phyloP scores from a whole-genome alignment of 2,329 filamentous ascomycete species.

The Aspergillus jensenii region DNA sequence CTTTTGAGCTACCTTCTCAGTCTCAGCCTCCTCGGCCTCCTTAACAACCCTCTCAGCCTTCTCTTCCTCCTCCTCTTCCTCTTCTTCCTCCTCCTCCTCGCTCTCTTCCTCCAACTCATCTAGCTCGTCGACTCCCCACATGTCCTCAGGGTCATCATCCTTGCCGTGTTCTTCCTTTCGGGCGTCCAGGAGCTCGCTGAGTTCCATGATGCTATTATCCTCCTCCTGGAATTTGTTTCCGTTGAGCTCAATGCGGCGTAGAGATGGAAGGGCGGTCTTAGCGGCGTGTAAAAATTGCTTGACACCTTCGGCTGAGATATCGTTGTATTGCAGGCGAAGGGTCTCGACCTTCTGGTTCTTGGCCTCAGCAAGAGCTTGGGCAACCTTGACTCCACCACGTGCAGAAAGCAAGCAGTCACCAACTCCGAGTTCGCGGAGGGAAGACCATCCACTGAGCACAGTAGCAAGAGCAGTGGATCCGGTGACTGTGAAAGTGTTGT shows the following conservation, averaged over 20 bases:
- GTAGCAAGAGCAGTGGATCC: conserved; percentile 77
- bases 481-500: conserved; percentile 89
- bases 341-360: conserved; percentile 77
- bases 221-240: conserved; percentile 94
- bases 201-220: conserved; percentile 66
- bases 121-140: conserved; percentile 82
- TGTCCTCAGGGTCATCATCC: conserved; percentile 69
- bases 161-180: conserved; percentile 70
- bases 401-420: conserved; percentile 82
- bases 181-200: conserved; percentile 71
- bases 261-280: conserved; percentile 65
- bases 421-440: conserved; percentile 79
- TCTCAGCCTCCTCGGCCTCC: conserved; percentile 53
- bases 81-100: conserved; percentile 68
- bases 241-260: conserved; percentile 89
- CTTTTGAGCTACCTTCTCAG: conserved; percentile 68
- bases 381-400: conserved; percentile 73
- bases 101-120: conserved; percentile 78
- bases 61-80: conserved; percentile 68
- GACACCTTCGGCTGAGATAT: conserved; percentile 77
- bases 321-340: conserved; percentile 87
- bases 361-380: conserved; percentile 69
- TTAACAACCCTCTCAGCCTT: conserved; percentile 70
- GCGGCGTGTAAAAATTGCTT: conserved; percentile 69
- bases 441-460: conserved; percentile 71